These are phyloP conservation scores for Cryptosporidium viatorum DNA, from an alignment of 169 alveolate species.

Conservation along the genomic window DNA sequence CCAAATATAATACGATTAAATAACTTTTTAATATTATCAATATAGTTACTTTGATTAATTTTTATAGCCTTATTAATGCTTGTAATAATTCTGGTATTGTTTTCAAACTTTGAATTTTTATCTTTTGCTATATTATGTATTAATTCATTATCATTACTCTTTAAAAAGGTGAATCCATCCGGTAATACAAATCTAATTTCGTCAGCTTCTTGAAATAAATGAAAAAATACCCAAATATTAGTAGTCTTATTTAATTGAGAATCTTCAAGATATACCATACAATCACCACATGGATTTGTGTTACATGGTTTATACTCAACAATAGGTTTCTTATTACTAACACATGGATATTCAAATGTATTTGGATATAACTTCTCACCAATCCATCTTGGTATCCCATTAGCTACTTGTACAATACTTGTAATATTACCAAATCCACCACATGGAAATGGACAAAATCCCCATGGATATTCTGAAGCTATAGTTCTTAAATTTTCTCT, in stretches of 20 bases:
- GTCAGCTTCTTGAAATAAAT: slow-evolving; percentile 70
- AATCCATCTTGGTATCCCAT: slow-evolving; percentile 73
- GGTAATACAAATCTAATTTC: slow-evolving; percentile 49
- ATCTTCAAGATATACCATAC: slow-evolving; percentile 69
- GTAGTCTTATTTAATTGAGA: slow-evolving; percentile 32
- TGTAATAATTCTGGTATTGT: background rate
- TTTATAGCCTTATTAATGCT: slow-evolving; percentile 11
- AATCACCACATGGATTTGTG: slow-evolving; percentile 68
- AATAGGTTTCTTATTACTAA: slow-evolving; percentile 71
- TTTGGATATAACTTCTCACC: slow-evolving; percentile 72
- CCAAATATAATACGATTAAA: background rate
- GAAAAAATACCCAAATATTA: slow-evolving; percentile 67
- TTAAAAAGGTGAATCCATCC: slow-evolving; percentile 50
- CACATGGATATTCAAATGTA: slow-evolving; percentile 66
- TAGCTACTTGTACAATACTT: slow-evolving; percentile 67
- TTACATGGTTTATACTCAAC: slow-evolving; percentile 66
- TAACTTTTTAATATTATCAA: slow-evolving; percentile 23
- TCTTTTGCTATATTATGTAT: background rate
- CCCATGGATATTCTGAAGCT: slow-evolving; percentile 76
- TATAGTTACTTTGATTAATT: background rate
- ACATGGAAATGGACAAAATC: slow-evolving; percentile 73
- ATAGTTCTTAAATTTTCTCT: slow-evolving; percentile 70
- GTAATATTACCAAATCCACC: slow-evolving; percentile 75
- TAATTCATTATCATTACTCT: slow-evolving; percentile 28
- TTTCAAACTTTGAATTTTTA: background rate